These are phyloP conservation scores for Xylaria sp. DNA, from an alignment of 2,329 filamentous ascomycete species.

Conservation along the genomic window DNA sequence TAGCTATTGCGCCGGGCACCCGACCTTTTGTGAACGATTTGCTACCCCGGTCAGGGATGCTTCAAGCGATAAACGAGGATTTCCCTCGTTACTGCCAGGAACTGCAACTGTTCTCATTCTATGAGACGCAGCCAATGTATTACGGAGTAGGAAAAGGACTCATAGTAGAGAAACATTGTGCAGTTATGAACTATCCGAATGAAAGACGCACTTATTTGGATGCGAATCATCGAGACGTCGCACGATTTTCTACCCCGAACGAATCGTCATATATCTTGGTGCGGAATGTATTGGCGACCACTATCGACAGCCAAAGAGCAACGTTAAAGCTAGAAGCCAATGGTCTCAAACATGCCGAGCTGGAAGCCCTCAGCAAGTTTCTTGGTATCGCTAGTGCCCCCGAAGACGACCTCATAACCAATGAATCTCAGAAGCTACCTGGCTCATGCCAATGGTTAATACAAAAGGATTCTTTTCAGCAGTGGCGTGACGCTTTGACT, in stretches of 20 bases:
- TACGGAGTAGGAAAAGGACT: slow-evolving; percentile 24
- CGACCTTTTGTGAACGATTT: slow-evolving; percentile 43
- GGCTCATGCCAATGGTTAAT: slow-evolving; percentile 24
- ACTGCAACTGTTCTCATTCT: slow-evolving; percentile 43
- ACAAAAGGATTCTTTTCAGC: slow-evolving; percentile 6
- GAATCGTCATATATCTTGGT: slow-evolving; percentile 39
- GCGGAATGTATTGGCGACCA: slow-evolving; percentile 36
- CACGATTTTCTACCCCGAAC: slow-evolving; percentile 32
- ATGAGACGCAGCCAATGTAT: slow-evolving; percentile 39
- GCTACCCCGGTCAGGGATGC: slow-evolving; percentile 33
- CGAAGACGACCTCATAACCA: not conserved
- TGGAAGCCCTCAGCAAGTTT: not conserved
- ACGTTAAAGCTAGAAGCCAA: not conserved
- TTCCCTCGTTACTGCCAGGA: slow-evolving; percentile 38
- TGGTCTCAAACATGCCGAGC: not conserved
- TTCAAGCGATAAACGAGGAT: slow-evolving; percentile 44
- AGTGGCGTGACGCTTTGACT: slow-evolving; percentile 15
- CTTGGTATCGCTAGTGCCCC: not conserved
- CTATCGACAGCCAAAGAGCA: not conserved
- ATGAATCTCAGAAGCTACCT: not conserved
- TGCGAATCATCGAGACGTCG: slow-evolving; percentile 41
- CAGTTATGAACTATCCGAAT: slow-evolving; percentile 39
- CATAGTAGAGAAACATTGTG: slow-evolving; percentile 39
- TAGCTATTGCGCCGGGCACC: slow-evolving; percentile 21
- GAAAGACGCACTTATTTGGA: slow-evolving; percentile 39